phyloP scores from a whole-genome alignment of 805 yeast genomes.

The Diddensiella transvaalensis region DNA sequence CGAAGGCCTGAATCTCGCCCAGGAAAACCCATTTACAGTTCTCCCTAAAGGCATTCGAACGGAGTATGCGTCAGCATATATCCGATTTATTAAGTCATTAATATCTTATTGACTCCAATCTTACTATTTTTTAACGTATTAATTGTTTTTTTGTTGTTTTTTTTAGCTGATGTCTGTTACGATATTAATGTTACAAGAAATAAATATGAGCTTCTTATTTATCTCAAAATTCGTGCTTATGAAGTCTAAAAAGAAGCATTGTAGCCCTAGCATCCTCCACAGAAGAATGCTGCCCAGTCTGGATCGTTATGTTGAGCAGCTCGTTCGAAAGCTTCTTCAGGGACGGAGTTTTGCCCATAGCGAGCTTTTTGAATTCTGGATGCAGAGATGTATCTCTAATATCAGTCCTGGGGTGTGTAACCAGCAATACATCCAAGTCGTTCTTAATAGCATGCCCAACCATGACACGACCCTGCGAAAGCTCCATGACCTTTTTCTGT shows the following conservation, averaged over 20 bases:
- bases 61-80: neutral
- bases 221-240: conserved; percentile 34
- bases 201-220: neutral
- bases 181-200: neutral
- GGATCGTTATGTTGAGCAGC: conserved; percentile 59
- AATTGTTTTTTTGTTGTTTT: no score
- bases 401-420: conserved; percentile 61
- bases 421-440: conserved; percentile 63
- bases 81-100: neutral
- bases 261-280: conserved; percentile 89
- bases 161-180: neutral
- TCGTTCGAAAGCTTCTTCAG: conserved; percentile 61
- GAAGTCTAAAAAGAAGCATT: conserved; percentile 69
- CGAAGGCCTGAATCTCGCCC: neutral
- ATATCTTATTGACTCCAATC: neutral
- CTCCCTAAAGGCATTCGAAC: neutral
- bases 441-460: conserved; percentile 86
- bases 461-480: conserved; percentile 46
- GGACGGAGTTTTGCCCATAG: conserved; percentile 69
- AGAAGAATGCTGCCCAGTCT: conserved; percentile 74
- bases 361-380: conserved; percentile 51
- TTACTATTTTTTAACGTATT: neutral
- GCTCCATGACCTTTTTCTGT: conserved; percentile 49
- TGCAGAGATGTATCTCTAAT: conserved; percentile 74
- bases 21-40: neutral